phyloP scores from a whole-genome alignment of 1,284 basidiomycete genomes.

The Naganishia sp. region DNA sequence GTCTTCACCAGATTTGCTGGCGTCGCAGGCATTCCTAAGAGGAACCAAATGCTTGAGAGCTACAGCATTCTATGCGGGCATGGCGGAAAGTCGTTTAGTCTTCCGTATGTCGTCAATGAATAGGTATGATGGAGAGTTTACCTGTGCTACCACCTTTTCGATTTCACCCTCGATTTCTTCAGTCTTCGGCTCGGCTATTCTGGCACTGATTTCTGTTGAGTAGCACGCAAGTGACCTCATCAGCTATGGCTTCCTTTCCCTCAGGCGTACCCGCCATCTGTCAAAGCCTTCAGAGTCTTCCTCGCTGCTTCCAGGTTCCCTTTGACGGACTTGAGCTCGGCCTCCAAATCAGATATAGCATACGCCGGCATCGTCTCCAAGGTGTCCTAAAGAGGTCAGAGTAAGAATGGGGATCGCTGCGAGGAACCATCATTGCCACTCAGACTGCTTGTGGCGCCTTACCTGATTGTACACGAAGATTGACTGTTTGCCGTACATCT shows the following conservation, averaged over 20 bases:
- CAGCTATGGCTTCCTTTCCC: no score
- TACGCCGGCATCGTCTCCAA: constrained; percentile 37
- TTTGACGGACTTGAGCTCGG: constrained; percentile 62
- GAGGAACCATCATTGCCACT: neutral
- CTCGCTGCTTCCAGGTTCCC: constrained; percentile 65
- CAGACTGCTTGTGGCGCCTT: constrained; percentile 3
- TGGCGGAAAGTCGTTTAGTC: neutral
- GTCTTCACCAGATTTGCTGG: constrained; percentile 26
- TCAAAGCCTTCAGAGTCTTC: constrained; percentile 60
- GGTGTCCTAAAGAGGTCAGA: constrained; percentile 1
- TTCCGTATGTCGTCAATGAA: no score
- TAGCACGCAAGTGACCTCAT: neutral
- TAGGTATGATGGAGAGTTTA: constrained; percentile 33
- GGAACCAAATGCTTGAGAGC: constrained; percentile 40
- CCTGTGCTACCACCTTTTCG: constrained; percentile 42
- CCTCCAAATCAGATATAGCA: constrained; percentile 41
- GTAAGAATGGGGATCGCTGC: neutral
- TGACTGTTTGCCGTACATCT: constrained; percentile 70
- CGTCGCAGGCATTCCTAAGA: constrained; percentile 28
- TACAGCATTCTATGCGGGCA: constrained; percentile 40
- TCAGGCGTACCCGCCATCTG: constrained; percentile 56
- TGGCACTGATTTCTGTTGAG: constrained; percentile 63
- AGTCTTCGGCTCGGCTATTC: constrained; percentile 68
- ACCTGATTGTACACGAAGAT: constrained; percentile 55
- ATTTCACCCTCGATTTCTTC: constrained; percentile 58